Base-by-base conservation (phyloP, 441 rosid genomes). In the Croton setiger region DNA sequence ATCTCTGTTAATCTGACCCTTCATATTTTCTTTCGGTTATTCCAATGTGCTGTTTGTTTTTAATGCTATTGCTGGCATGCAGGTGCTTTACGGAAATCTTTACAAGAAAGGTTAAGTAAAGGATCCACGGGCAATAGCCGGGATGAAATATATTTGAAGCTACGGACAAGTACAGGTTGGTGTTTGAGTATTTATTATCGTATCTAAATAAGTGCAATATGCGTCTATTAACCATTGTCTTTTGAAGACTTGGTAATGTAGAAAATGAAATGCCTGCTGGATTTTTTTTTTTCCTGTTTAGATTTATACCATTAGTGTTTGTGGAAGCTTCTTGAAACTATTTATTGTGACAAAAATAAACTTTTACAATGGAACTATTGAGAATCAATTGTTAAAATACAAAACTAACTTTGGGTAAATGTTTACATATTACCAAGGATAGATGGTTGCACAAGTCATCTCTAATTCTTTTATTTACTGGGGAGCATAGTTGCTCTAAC, bases 1-100 rank as follows among this genome's bases (percentile, higher is more conserved):
- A 1, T 44, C 14, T 64, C 41, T 48, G 10, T 17, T 8, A n/a
- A 9, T 27, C 31, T 0, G 31, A 27, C 31, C 31, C 31, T 27
- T 27, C 31, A 27, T 27, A 27, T 27, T 43, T 20, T 4, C 9
- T 3, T 53, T 53, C 12, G 21, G 17, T 6, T 9, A 41, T 39
- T 23, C 36, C 55, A 15, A 39, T 14, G 41, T 41, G 35, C 49
- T 41, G 13, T 55, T 41, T 13, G 41, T 6, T 66, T 1, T 56
- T 10, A 55, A 14, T 43, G 67, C 64, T 48, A 21, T 60, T 23
- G 69, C 44, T 44, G 45, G 60, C 63, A 66, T 70, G 61, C 77
- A 93, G 98, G 93, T 86, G 92, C 93, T 67, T 83, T 93, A 71
- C 83, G 97, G 70, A 97, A 79, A 82, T 88, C 96, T 65, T 78